phyloP scores from a whole-genome alignment of 208 protist species.

The Acanthamoeba healyi region DNA sequence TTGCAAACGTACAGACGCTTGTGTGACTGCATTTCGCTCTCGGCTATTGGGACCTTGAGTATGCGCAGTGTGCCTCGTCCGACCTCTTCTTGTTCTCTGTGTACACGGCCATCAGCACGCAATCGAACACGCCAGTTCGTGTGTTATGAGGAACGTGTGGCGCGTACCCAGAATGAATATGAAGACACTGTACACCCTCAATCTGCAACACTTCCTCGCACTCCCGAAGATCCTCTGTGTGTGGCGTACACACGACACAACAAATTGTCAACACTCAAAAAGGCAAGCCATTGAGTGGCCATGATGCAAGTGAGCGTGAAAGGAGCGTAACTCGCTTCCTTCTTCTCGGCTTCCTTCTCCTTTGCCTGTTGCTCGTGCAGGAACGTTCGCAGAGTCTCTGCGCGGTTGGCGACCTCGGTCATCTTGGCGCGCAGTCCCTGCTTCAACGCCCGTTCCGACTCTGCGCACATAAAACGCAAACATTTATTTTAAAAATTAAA shows the following conservation, averaged over 20 bases:
- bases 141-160: not conserved
- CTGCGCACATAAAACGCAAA: not conserved
- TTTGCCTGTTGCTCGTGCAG: not conserved
- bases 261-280: no score
- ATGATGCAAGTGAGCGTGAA: not conserved
- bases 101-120: no score
- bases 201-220: slow-evolving; percentile 63
- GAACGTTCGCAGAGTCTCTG: not conserved
- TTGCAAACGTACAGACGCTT: not conserved
- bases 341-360: slow-evolving; percentile 15
- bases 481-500: not conserved
- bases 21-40: not conserved
- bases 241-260: no score
- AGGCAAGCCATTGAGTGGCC: no score
- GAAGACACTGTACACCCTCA: slow-evolving; percentile 48
- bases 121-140: not conserved
- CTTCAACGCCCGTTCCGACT: not conserved
- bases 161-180: slow-evolving; percentile 29
- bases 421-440: not conserved
- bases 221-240: not conserved
- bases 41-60: slow-evolving; percentile 18
- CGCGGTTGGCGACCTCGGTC: not conserved
- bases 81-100: slow-evolving; percentile 35
- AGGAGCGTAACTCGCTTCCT: not conserved
- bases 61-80: slow-evolving; percentile 18